phyloP scores from a whole-genome alignment of 1,284 basidiomycete species.

The Volvariella surrecta region DNA sequence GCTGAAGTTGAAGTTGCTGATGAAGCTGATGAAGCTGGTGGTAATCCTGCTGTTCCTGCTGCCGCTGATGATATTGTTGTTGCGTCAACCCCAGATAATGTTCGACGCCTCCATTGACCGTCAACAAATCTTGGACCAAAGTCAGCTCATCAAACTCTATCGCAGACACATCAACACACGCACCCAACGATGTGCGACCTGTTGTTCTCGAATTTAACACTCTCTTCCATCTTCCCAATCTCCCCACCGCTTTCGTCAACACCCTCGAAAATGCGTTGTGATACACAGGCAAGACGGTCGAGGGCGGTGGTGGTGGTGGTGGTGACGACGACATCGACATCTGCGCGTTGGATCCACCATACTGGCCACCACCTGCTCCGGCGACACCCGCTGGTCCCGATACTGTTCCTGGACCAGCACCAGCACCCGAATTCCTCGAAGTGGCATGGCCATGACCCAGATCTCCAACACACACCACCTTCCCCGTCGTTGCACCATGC shows the following conservation, averaged over 20 bases:
- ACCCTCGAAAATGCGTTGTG: conserved; percentile 65
- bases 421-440: neutral
- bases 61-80: conserved; percentile 13
- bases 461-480: neutral
- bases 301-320: conserved; percentile 28
- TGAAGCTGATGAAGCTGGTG: too few species aligned
- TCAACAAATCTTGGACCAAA: conserved; percentile 46
- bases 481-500: conserved; percentile 7
- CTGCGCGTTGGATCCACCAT: conserved; percentile 8
- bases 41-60: too few species aligned
- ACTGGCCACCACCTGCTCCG: neutral
- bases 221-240: conserved; percentile 74
- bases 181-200: conserved; percentile 28
- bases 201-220: conserved; percentile 52
- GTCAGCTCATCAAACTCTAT: conserved; percentile 47
- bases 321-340: conserved; percentile 20
- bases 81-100: conserved; percentile 58
- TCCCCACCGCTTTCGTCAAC: conserved; percentile 74
- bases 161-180: conserved; percentile 49
- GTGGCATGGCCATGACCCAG: neutral
- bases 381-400: neutral
- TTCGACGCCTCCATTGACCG: conserved; percentile 54
- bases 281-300: conserved; percentile 27
- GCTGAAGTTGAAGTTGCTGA: too few species aligned
- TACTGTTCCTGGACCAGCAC: too few species aligned